These are phyloP conservation scores for Clarkia xantiana DNA, from an alignment of 345 rosid genomes.

Conservation along the genomic window DNA sequence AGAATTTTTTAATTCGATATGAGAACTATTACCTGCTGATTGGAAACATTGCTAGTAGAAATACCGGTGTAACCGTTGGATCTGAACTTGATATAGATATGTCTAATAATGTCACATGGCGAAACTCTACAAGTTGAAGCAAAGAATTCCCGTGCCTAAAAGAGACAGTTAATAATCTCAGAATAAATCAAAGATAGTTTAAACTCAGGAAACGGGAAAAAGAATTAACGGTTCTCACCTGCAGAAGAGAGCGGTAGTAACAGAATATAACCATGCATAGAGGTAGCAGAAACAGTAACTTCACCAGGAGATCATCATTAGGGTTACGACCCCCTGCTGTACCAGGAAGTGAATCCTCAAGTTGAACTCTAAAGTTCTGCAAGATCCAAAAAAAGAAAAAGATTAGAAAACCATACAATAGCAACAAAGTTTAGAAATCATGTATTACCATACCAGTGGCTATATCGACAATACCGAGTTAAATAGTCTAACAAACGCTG, in stretches of 20 bases:
- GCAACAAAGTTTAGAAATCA: too few species aligned
- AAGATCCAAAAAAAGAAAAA: not conserved
- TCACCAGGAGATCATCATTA: constrained; percentile 44
- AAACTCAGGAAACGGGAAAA: not conserved
- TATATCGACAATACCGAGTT: too few species aligned
- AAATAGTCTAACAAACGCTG: too few species aligned
- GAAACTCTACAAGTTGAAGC: constrained; percentile 41
- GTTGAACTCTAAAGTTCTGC: constrained; percentile 58
- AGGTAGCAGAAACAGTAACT: constrained; percentile 61
- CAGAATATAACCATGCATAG: constrained; percentile 36
- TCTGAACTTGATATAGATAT: constrained; percentile 44
- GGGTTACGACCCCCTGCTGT: constrained; percentile 80
- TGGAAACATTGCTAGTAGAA: constrained; percentile 31
- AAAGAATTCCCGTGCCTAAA: constrained; percentile 40
- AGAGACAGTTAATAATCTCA: constrained; percentile 4
- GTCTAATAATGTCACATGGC: constrained; percentile 47
- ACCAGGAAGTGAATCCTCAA: constrained; percentile 83
- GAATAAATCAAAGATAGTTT: not conserved
- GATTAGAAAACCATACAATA: not conserved
- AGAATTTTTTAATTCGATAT: too few species aligned
- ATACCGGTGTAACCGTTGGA: constrained; percentile 45
- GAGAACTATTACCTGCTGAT: constrained; percentile 13
- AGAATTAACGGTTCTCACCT: constrained; percentile 21
- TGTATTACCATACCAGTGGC: too few species aligned
- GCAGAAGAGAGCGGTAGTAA: constrained; percentile 32